Evolutionary conservation across 805 yeast species (phyloP), one percentile per base, ranked within the genome.

Genomic region (Blastobotrys americana): DNA sequence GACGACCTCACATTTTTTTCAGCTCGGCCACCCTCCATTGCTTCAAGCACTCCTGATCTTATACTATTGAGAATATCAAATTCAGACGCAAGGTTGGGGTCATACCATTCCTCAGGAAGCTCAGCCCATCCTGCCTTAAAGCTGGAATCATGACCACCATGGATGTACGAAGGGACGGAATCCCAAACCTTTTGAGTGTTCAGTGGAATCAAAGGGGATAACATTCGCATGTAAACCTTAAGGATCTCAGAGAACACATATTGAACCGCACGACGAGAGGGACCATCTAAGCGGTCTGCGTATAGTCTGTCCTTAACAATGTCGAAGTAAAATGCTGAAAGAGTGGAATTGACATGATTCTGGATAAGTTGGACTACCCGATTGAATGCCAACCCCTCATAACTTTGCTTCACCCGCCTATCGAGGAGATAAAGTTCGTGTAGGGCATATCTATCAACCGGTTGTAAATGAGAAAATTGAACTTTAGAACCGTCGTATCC

Each of bases 131-230:
- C 72, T 20, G 57, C 48, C 60, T 66, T 65, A 53, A 76, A 75
- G 1, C 83, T 82, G 1, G 81, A 68, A 4, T 28, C 37, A 8
- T 45, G 34, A 0, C 57, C 54, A 2, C 42, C 36, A 1, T 63
- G 64, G 33, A 69, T 42, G 16, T 42, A 51, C 3, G 42, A 49
- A 8, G 76, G 80, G 3, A 75, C 55, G 46, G 71, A 70, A 33
- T 77, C 76, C 96, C 96, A 89, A 0, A 78, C 87, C 57, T 93
- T 97, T 63, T 93, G 97, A 0, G 90, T 73, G 45, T 89, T 67
- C 2, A 86, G 60, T 1, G 99, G 99, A 33, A 83, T 65, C 1
- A 93, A 77, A 1, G 98, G 97, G 0, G 88, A 72, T 45, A 90
- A 59, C 1, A 85, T 60, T 0, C 84, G 73, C n/a, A 78, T 61